Base-by-base conservation (phyloP, 225 moss, liverwort and hornwort genomes). In the Antitrichia curtipendula region DNA sequence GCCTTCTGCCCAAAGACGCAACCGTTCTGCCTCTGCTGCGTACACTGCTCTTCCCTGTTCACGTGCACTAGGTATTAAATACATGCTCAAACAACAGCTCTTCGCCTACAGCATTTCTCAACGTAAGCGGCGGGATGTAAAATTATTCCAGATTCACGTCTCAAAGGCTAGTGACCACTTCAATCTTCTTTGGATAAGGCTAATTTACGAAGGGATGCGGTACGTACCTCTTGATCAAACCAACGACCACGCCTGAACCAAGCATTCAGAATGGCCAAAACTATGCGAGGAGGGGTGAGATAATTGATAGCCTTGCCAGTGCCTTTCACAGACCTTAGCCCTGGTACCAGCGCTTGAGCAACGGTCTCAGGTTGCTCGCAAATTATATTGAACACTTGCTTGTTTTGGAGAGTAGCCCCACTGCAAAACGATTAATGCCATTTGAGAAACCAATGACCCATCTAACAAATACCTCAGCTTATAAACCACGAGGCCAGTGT, bases 301-400 rank as follows among this genome's bases (percentile, higher is more conserved):
- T 96, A 96, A 56, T 96, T 95, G 75, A 96, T 90, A 78, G 96
- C 96, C 90, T 95, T 97, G 78, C 97, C 96, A 82, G 95, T 97
- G 90, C 97, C 96, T 85, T 93, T 95, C 71, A 97, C 96, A 52
- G 93, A 82, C 89, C 95, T 92, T 76, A 96, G 76, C 56, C 94
- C 93, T 41, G 96, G 95, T 63, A 97, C 97, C 87, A 97, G 88
- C 20, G 95, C 97, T 91, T 95, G 95, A 75, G 97, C 97, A 86
- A 97, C 96, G 82, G 96, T 96, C 95, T 97, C 97, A 43, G 96
- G 97, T 90, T 96, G 95, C 94, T 96, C 96, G 87, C 97, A 96
- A 29, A 97, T 96, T 73, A 97, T 95, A 80, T 97, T 96, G 81
- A 97, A 97, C 88, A 96, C 91, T 90, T 95, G 93, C 91, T 97